phyloP scores from a whole-genome alignment of 768 basidiomycete genomes.

The Serendipita sp. region DNA sequence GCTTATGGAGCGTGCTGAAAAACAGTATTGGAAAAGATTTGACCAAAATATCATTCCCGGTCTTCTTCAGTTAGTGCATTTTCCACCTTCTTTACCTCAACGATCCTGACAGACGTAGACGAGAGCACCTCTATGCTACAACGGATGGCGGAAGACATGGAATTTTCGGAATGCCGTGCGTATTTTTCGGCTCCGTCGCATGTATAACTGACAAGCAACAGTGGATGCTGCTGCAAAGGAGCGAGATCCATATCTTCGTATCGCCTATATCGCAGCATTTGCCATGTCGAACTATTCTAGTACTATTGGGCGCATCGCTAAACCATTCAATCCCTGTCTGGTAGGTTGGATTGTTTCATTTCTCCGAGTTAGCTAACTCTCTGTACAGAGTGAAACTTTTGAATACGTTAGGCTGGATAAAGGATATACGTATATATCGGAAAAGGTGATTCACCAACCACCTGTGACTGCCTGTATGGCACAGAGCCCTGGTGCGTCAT shows the following conservation, averaged over 20 bases:
- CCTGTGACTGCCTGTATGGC: constrained; percentile 94
- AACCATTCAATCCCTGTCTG: constrained; percentile 94
- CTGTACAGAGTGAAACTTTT: constrained; percentile 68
- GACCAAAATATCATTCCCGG: constrained; percentile 89
- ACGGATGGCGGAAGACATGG: constrained; percentile 98
- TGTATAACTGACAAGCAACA: constrained; percentile 18
- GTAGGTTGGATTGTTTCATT: constrained; percentile 16
- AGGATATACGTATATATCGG: constrained; percentile 83
- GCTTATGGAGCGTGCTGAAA: constrained; percentile 90
- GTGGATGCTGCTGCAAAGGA: constrained; percentile 77
- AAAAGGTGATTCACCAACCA: constrained; percentile 96
- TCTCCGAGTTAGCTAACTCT: neutral
- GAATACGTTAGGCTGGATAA: constrained; percentile 82
- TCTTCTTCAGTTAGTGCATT: constrained; percentile 61
- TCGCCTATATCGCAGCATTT: constrained; percentile 90
- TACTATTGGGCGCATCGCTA: constrained; percentile 90
- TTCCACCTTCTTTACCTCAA: no score
- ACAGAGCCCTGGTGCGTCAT: constrained; percentile 41
- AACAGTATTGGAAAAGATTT: constrained; percentile 92
- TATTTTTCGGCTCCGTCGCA: constrained; percentile 15
- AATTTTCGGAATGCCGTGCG: constrained; percentile 83
- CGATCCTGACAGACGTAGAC: constrained; percentile 9
- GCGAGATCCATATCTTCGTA: constrained; percentile 57
- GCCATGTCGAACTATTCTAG: constrained; percentile 97
- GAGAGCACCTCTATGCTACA: constrained; percentile 88